Percentiles rank a stretch among this genome's conserved stretches.
Evolutionary conservation across 306 rosid genomes (phyloP).

Genomic region (Styphnolobium japonicum): DNA sequence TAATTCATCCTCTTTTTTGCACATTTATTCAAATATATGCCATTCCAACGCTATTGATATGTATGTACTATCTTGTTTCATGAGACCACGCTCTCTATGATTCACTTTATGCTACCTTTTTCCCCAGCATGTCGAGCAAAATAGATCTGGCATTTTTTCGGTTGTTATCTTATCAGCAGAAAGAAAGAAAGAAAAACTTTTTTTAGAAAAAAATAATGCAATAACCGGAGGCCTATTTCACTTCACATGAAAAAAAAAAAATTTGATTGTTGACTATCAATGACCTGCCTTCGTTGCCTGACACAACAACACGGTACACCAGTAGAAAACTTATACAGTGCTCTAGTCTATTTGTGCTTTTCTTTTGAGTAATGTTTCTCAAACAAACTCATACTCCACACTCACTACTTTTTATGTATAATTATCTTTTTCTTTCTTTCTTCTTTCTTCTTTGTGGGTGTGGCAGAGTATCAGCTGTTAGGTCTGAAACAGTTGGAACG

Average conservation of each 20-base stretch:
- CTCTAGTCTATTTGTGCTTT: not conserved
- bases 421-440: not conserved
- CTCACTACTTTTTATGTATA: not conserved
- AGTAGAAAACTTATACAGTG: not conserved
- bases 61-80: not conserved
- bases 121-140: not conserved
- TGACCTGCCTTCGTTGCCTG: not conserved
- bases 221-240: too few relatives aligned
- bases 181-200: not conserved
- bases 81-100: slow-evolving; percentile 16
- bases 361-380: not conserved
- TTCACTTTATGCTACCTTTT: not conserved
- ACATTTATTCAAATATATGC: slow-evolving; percentile 11
- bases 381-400: not conserved
- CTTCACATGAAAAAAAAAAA: too few relatives aligned
- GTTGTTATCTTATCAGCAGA: not conserved
- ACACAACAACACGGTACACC: not conserved
- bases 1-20: not conserved
- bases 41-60: slow-evolving; percentile 1
- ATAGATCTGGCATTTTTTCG: not conserved
- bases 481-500: slow-evolving; percentile 15
- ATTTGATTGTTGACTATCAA: too few relatives aligned
- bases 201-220: too few relatives aligned
- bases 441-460: not conserved
- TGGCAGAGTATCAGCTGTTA: not conserved